phyloP scores from a whole-genome alignment of 805 yeast species.

The Yarrowia yakushimensis region DNA sequence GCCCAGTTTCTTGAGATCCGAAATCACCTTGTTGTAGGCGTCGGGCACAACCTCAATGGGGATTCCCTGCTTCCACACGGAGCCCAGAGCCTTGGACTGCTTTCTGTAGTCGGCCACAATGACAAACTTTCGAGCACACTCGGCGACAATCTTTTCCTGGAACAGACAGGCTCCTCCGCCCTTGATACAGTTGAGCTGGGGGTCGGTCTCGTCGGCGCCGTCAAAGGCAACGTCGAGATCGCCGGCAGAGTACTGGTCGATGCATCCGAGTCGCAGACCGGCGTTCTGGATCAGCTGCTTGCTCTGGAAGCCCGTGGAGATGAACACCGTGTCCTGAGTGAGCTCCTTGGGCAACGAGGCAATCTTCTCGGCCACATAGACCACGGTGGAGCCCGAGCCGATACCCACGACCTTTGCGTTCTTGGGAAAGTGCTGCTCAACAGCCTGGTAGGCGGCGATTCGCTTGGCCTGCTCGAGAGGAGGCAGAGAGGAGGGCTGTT shows the following conservation, averaged over 20 bases:
- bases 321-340: slow-evolving; percentile 62
- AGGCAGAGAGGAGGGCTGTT: too few species aligned
- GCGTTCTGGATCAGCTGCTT: slow-evolving; percentile 78
- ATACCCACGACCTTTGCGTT: slow-evolving; percentile 77
- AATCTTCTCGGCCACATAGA: slow-evolving; percentile 92
- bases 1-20: slow-evolving; percentile 60
- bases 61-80: slow-evolving; percentile 81
- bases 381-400: slow-evolving; percentile 96
- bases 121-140: slow-evolving; percentile 68
- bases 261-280: slow-evolving; percentile 70
- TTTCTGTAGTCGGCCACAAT: slow-evolving; percentile 93
- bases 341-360: slow-evolving; percentile 54
- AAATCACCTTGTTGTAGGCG: slow-evolving; percentile 71
- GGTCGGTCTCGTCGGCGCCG: slow-evolving; percentile 97
- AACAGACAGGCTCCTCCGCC: slow-evolving; percentile 99
- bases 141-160: slow-evolving; percentile 93
- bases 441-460: slow-evolving; percentile 86
- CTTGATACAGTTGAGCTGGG: slow-evolving; percentile 76
- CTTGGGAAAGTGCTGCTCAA: slow-evolving; percentile 75
- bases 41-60: slow-evolving; percentile 95
- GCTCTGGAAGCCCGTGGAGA: slow-evolving; percentile 97
- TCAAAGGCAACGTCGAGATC: slow-evolving; percentile 90
- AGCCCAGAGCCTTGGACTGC: slow-evolving; percentile 69
- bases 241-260: slow-evolving; percentile 68
- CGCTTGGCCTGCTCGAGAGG: slow-evolving; percentile 79